Evolutionary conservation across 495 filamentous ascomycete genomes (phyloP).

Genomic region (Cetradonia linearis): DNA sequence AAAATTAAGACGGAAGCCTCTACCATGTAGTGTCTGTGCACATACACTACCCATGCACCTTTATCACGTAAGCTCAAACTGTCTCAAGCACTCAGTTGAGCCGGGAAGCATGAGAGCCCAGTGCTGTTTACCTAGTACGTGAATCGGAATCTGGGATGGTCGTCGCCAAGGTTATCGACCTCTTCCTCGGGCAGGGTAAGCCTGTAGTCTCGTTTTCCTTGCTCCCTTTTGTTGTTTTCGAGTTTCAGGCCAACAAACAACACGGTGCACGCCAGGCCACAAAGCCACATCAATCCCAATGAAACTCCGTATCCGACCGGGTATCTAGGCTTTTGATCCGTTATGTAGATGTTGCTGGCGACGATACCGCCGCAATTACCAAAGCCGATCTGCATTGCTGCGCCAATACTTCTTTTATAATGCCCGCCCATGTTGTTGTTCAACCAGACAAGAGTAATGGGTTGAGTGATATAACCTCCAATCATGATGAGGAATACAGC

Average conservation of each 20-base stretch:
- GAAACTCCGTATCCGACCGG: constrained; percentile 39
- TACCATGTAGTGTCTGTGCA: neutral
- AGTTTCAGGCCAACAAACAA: constrained; percentile 37
- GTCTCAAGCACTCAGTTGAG: neutral
- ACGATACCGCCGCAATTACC: constrained; percentile 50
- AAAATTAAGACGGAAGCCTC: neutral
- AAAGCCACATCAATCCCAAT: constrained; percentile 42
- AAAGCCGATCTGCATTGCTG: constrained; percentile 44
- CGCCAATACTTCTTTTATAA: constrained; percentile 50
- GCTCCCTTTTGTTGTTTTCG: constrained; percentile 47
- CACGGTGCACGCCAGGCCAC: constrained; percentile 32
- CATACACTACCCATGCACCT: constrained; percentile 6
- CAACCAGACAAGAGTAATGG: constrained; percentile 48
- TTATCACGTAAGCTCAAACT: neutral
- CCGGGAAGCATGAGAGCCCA: neutral
- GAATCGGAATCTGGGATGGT: constrained; percentile 48
- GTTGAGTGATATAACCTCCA: constrained; percentile 41
- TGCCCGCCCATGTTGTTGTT: constrained; percentile 50
- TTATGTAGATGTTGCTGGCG: constrained; percentile 40
- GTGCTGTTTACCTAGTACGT: constrained; percentile 4
- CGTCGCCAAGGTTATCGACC: constrained; percentile 48
- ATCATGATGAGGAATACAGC: constrained; percentile 46
- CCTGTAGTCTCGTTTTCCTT: constrained; percentile 43
- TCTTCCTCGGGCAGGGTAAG: constrained; percentile 36
- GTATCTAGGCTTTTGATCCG: constrained; percentile 40